Evolutionary conservation across 148 eudicot genomes (phyloP).

Genomic region (Limonium bicolor): DNA sequence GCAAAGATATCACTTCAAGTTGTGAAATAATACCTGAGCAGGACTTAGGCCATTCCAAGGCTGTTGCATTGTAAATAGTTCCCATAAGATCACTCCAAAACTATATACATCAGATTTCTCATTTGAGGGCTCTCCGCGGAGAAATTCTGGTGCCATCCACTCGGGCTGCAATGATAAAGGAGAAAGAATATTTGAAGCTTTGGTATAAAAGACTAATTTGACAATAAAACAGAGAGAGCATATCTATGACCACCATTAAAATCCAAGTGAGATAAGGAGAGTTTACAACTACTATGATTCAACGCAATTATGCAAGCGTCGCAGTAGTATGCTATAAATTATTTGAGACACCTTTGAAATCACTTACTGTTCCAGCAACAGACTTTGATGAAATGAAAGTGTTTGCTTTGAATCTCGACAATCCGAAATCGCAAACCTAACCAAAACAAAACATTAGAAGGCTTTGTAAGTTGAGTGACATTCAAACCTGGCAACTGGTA

Average conservation of each 20-base stretch:
- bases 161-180: conserved; percentile 64
- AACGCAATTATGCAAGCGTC: too few relatives aligned
- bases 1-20: not conserved
- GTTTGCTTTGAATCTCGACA: conserved; percentile 93
- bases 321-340: too few relatives aligned
- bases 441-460: not conserved
- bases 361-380: conserved; percentile 87
- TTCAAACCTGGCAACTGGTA: not conserved
- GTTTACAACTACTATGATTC: too few relatives aligned
- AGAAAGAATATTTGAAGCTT: too few relatives aligned
- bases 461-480: not conserved
- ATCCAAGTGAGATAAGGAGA: too few relatives aligned
- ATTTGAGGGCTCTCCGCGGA: conserved; percentile 92
- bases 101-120: conserved; percentile 97
- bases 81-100: conserved; percentile 96
- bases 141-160: conserved; percentile 99
- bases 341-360: conserved; percentile 8
- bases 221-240: too few relatives aligned
- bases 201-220: too few relatives aligned
- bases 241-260: too few relatives aligned
- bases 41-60: conserved; percentile 95
- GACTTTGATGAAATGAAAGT: conserved; percentile 91
- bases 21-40: conserved; percentile 52
- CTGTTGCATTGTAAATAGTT: conserved; percentile 87
- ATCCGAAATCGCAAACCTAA: conserved; percentile 97